A percentile compares a stretch with the other conserved stretches of the same genome.
Evolutionary conservation across 768 basidiomycete genomes (phyloP).

Genomic region (Tephrocybe sp.): DNA sequence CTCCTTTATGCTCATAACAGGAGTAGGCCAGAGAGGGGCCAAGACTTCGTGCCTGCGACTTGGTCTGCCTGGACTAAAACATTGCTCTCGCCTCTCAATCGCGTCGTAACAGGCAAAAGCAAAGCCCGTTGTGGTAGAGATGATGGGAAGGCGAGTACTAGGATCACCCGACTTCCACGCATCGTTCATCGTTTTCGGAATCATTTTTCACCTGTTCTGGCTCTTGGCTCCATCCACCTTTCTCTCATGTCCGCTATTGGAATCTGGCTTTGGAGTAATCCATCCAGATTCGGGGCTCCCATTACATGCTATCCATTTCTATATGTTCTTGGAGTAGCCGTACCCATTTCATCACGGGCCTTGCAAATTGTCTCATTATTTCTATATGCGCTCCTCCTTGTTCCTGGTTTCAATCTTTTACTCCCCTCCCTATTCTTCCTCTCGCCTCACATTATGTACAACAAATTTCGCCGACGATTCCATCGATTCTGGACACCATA

Average conservation of each 20-base stretch:
- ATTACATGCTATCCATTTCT: background rate
- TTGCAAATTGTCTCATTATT: conserved; percentile 14
- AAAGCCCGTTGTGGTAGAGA: no score
- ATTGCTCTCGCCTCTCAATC: background rate
- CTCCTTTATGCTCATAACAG: conserved; percentile 2
- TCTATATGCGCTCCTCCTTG: conserved; percentile 17
- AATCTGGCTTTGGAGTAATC: conserved; percentile 7
- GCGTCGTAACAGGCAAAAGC: background rate
- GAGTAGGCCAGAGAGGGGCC: background rate
- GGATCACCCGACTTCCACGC: background rate
- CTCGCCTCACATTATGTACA: conserved; percentile 9
- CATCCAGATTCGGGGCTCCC: background rate
- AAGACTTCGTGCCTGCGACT: background rate
- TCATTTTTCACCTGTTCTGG: background rate
- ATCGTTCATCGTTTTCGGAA: background rate
- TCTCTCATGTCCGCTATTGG: conserved; percentile 7
- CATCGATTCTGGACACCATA: no score
- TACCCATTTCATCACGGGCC: conserved; percentile 5
- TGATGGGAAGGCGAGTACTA: no score
- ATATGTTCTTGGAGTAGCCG: background rate
- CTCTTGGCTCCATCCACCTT: conserved; percentile 2
- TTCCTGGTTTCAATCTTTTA: conserved; percentile 19
- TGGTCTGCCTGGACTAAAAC: background rate
- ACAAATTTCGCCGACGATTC: background rate
- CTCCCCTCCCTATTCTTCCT: conserved; percentile 16